These are phyloP conservation scores for rapeseed (Brassica napus) DNA, from an alignment of 345 rosid species.

Conservation along the genomic window DNA sequence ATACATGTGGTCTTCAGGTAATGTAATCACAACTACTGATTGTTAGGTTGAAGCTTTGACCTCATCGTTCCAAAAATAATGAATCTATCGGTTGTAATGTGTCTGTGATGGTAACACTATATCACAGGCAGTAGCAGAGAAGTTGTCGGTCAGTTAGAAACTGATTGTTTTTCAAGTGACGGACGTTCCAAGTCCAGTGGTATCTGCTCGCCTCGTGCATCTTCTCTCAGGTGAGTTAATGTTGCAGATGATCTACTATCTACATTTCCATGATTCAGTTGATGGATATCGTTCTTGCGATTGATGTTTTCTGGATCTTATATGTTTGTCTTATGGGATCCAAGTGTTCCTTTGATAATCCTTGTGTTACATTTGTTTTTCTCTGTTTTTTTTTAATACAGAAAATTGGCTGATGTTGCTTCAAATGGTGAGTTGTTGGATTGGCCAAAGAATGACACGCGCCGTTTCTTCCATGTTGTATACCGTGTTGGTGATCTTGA, in stretches of 20 bases:
- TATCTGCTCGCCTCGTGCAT: neutral
- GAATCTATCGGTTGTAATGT: constrained; percentile 8
- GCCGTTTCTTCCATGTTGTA: constrained; percentile 84
- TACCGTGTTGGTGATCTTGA: constrained; percentile 95
- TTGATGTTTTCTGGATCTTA: neutral
- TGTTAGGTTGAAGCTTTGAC: neutral
- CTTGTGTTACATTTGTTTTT: neutral
- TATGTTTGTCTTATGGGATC: neutral
- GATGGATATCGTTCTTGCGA: neutral
- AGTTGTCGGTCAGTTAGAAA: neutral
- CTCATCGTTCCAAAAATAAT: neutral
- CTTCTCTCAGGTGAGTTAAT: neutral
- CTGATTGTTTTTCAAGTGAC: neutral
- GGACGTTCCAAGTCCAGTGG: neutral
- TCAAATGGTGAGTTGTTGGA: constrained; percentile 62
- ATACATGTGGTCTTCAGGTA: neutral
- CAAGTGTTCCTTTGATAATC: neutral
- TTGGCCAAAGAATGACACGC: constrained; percentile 90
- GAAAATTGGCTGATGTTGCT: constrained; percentile 56
- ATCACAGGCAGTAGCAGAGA: constrained; percentile 30
- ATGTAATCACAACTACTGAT: neutral
- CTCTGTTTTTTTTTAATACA: neutral
- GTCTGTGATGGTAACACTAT: constrained; percentile 12
- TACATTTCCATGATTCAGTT: neutral
- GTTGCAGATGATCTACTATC: neutral